Conservation (phyloP, 148 eudicot species). For the Polygonum maritimum region DNA sequence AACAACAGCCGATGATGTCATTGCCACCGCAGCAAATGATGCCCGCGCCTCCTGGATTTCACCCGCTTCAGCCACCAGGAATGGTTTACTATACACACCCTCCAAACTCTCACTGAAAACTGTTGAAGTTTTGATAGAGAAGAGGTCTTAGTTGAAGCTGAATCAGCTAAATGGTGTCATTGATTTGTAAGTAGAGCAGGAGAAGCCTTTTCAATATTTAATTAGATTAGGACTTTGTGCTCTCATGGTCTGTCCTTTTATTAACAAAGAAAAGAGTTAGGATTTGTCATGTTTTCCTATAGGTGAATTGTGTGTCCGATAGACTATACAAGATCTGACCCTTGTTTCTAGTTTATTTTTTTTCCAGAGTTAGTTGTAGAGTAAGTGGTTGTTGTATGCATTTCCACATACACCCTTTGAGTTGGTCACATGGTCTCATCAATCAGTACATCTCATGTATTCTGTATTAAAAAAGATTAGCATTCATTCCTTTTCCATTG, state of each 20-base stretch:
- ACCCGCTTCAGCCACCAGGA: constrained; percentile 70
- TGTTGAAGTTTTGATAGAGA: not conserved
- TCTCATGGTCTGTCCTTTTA: not conserved
- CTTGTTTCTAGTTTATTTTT: not conserved
- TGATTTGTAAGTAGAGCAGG: constrained; percentile 2
- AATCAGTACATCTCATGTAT: not conserved
- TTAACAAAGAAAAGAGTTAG: too few species aligned
- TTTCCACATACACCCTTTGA: not conserved
- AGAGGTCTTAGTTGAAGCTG: not conserved
- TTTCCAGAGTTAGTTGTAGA: not conserved
- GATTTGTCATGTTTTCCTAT: too few species aligned
- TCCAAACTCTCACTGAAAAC: constrained; percentile 44
- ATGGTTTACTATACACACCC: constrained; percentile 65
- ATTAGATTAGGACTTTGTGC: constrained; percentile 4
- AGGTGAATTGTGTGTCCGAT: too few species aligned
- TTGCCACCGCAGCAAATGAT: constrained; percentile 35
- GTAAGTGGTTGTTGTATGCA: not conserved
- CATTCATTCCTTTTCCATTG: not conserved
- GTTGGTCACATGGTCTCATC: not conserved
- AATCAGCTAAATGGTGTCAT: not conserved
- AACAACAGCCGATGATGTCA: constrained; percentile 27
- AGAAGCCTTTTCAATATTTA: not conserved
- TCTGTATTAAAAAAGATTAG: not conserved
- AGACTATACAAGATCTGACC: too few species aligned
- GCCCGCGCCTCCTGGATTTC: constrained; percentile 56